Evolutionary conservation across 345 rosid species (phyloP), one percentile per base, ranked within the genome.

Genomic region (Rubroshorea leprosula): DNA sequence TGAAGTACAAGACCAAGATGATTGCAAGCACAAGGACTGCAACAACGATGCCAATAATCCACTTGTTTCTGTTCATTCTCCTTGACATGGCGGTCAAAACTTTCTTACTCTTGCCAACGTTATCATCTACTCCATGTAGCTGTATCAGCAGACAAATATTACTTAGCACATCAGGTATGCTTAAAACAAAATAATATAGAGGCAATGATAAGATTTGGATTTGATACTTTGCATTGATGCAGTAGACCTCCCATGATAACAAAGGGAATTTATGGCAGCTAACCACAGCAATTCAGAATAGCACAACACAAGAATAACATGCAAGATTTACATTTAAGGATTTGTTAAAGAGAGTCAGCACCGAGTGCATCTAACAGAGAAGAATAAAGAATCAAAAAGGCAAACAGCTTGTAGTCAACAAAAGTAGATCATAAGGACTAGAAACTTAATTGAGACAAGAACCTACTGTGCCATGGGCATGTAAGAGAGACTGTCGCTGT

Each of bases 91-190:
- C 57, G 27, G 84, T 76, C 83, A 94, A 66, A 58, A 87, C 75
- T 75, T 65, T 85, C 90, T 87, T 94, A 67, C 97, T 94, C 80
- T 79, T 87, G 49, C 93, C 87, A 2, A 90, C 23, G 70, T 85
- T 90, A 62, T 82, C 90, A 45, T 87, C 96, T 62, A 94, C 99
- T 62, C 97, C 99, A 55, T 86, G 83, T 55, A 87, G 86, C 97
- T 94, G 81, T 67, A 51, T 25, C 54, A 41, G 61, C 24, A 58
- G 29, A 48, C 51, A 50, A 61, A 19, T 11, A 4, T 35, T 14
- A 26, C 46, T 26, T 18, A 23, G 12, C 9, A 41, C 17, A 23
- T 16, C 16, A 19, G 29, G 23, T 17, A 14, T 0, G 20, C 11
- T 0, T 43, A 43, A 23, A 17, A 18, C 25, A 16, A 44, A 16